Conservation (phyloP, 352 stramenopile genomes). For the Phytophthora pluvialis region DNA sequence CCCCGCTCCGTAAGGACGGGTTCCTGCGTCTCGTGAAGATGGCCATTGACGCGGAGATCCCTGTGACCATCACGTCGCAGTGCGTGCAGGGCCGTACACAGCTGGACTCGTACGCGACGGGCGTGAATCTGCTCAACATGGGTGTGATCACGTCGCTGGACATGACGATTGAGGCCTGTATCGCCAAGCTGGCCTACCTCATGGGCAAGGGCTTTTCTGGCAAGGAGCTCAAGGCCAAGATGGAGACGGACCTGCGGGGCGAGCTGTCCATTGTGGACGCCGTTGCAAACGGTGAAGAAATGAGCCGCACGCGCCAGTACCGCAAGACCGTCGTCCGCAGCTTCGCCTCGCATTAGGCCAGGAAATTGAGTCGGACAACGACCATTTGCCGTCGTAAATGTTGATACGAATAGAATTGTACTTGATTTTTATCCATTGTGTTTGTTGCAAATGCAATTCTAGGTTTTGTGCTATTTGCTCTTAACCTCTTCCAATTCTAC, state of each 20-base stretch:
- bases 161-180: conserved; percentile 96
- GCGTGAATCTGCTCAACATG: conserved; percentile 86
- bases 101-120: conserved; percentile 94
- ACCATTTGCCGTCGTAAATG: conserved; percentile 18
- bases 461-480: no score
- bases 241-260: conserved; percentile 85
- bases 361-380: conserved; percentile 12
- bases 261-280: conserved; percentile 83
- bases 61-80: conserved; percentile 95
- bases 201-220: conserved; percentile 89
- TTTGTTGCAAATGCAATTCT: background rate
- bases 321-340: conserved; percentile 80
- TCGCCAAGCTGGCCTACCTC: conserved; percentile 95
- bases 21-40: conserved; percentile 89
- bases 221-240: conserved; percentile 74
- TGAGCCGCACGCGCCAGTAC: conserved; percentile 68
- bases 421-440: conserved; percentile 15
- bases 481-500: no score
- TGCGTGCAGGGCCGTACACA: conserved; percentile 94
- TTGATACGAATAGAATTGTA: conserved; percentile 39
- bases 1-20: conserved; percentile 86
- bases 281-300: conserved; percentile 64
- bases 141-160: conserved; percentile 95
- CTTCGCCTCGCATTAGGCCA: conserved; percentile 67
- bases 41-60: conserved; percentile 81